Evolutionary conservation across 2,329 filamentous ascomycete species (phyloP).

Genomic region (Beauveria pseudobassiana): DNA sequence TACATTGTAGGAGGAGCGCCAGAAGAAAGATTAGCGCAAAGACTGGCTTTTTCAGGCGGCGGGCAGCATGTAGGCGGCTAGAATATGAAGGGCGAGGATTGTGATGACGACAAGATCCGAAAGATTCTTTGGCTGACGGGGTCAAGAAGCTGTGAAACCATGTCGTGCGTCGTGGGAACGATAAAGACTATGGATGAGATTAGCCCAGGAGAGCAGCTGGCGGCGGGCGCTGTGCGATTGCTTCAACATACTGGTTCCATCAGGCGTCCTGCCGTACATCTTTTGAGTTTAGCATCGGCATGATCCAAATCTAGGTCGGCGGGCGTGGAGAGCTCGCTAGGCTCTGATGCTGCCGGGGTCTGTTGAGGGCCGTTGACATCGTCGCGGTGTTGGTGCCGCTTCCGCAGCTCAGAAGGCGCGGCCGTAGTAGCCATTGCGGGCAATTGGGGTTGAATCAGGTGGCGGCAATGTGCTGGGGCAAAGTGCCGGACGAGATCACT

Average conservation of each 20-base stretch:
- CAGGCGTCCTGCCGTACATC: slow-evolving; percentile 85
- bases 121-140: slow-evolving; percentile 89
- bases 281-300: slow-evolving; percentile 44
- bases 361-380: slow-evolving; percentile 10
- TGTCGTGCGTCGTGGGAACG: slow-evolving; percentile 93
- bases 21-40: slow-evolving; percentile 84
- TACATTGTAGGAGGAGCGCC: slow-evolving; percentile 86
- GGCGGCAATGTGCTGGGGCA: neutral
- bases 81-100: slow-evolving; percentile 68
- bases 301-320: slow-evolving; percentile 9
- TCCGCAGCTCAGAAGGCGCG: slow-evolving; percentile 10
- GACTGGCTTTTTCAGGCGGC: slow-evolving; percentile 60
- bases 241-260: slow-evolving; percentile 69
- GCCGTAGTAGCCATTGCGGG: slow-evolving; percentile 7
- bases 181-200: slow-evolving; percentile 64
- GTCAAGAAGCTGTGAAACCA: slow-evolving; percentile 95
- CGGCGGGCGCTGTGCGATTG: slow-evolving; percentile 2
- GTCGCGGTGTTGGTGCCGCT: slow-evolving; percentile 10
- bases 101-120: slow-evolving; percentile 75
- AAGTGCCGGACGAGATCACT: neutral
- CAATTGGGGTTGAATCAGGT: slow-evolving; percentile 9
- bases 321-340: neutral
- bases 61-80: slow-evolving; percentile 68
- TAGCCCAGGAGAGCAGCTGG: slow-evolving; percentile 10
- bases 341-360: slow-evolving; percentile 6